Evolutionary conservation across 2,329 filamentous ascomycete species (phyloP), one percentile per base, ranked within the genome.

Genomic region (Exophiala bonariae): DNA sequence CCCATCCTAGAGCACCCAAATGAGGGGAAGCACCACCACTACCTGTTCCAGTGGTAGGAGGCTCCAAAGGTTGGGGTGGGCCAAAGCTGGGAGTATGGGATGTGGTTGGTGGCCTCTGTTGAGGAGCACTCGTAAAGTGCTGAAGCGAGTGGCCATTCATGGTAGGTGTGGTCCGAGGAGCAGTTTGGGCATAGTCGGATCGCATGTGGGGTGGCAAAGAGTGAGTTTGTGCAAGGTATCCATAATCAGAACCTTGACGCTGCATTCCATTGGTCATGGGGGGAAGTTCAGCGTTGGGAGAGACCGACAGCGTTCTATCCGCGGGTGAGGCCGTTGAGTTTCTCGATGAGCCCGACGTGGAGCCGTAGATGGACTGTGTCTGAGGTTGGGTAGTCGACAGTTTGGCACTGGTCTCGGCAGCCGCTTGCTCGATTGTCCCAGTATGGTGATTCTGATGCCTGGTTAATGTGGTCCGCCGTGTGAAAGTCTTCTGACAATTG

Each of bases 401-500:
- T 41, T 88, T 91, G 33, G 90, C 90, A 26, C 89, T 90, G 0
- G 90, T 96, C 3, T 90, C 89, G 3, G 84, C 88, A 2, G 90
- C 90, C 7, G 92, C 89, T 67, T 97, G 92, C 66, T 96, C 92
- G 13, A 96, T 87, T 0, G 91, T 96, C 33, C 92, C 93, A 16
- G 87, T 95, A 67, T 97, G 93, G 61, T 95, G 89, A 60, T 95
- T 96, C 70, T 96, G 90, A 66, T 99, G 93, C 41, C 93, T 83
- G 2, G 92, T 99, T 52, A 99, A 76, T 2, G 93, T 97, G 1
- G 93, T 97, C 56, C 92, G 86, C 47, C 93, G 85, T 8, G 93
- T 99, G 63, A 99, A 99, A 0, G 92, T 97, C 79, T 97, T 97
- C 65, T 97, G 91, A 69, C 93, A 99, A 67, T 96, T 91, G 50